phyloP scores from a whole-genome alignment of 2,329 filamentous ascomycete species.

The Trichoderma sp. region DNA sequence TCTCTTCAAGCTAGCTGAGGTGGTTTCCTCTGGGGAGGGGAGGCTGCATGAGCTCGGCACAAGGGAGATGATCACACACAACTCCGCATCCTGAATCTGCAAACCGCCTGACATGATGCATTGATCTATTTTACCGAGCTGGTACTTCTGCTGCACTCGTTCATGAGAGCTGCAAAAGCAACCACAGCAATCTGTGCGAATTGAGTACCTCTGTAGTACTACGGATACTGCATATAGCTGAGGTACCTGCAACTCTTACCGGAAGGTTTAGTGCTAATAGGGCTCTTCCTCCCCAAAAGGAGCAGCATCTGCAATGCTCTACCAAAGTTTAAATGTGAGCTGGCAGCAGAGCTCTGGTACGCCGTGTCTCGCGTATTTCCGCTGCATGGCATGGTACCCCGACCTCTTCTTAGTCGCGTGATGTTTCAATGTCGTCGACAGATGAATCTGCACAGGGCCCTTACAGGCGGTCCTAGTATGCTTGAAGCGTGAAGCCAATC shows the following conservation, averaged over 20 bases:
- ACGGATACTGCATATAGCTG: background rate
- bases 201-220: background rate
- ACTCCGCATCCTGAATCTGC: constrained; percentile 11
- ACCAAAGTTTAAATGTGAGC: background rate
- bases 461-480: background rate
- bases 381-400: background rate
- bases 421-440: background rate
- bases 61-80: constrained; percentile 10
- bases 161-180: background rate
- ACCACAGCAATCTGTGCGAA: background rate
- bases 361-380: background rate
- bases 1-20: background rate
- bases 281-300: background rate
- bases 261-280: background rate
- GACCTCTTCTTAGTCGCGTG: constrained; percentile 4
- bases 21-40: background rate
- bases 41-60: constrained; percentile 7
- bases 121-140: background rate
- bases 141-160: background rate
- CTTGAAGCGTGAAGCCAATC: background rate
- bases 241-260: background rate
- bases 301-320: background rate
- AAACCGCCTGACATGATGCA: background rate
- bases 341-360: background rate
- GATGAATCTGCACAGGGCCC: background rate